Evolutionary conservation across 768 basidiomycete genomes (phyloP), one percentile per base, ranked within the genome.

Genomic region (Collybia sordida): DNA sequence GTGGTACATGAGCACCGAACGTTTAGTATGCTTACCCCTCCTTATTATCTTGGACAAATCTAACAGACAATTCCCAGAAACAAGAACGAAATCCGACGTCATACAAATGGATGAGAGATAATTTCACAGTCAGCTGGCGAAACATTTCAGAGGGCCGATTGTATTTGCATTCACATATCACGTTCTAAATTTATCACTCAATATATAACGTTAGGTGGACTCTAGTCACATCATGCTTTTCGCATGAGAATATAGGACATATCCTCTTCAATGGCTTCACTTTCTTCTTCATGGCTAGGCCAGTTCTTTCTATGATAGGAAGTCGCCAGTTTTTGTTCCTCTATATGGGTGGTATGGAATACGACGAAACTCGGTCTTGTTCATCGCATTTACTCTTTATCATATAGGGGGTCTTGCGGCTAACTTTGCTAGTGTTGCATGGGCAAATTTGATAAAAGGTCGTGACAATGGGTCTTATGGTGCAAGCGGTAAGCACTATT

Each of bases 231-330:
- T 71, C 80, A 15, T 75, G 73, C 51, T 93, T 93, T 71, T 89
- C 88, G 3, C 89, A 92, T 58, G 64, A 74, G 55, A 72, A 77
- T 23, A 34, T 74, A n/a, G 54, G 62, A 0, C 90, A 92, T 59
- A 77, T 88, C 3, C 54, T 89, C n/a, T 74, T 90, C 64, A 92
- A 92, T 59, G 82, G 80, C n/a, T 77, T 90, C 60, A 83, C 86
- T 0, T 89, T 82, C 66, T 90, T 75, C 66, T 92, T 88, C 69
- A 81, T 91, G 78, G 87, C 84, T 0, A 80, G 75, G 1, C 66
- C 80, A 2, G 81, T 88, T 41, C 72, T 92, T 22, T 58, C 67
- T 15, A 67, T 85, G 39, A 73, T 93, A 9, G 88, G 89, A 0
- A 84, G 80, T 58, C 69, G 77, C 8, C 75, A 76, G 15, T 93